These are phyloP conservation scores for Usnea hakonensis DNA, from an alignment of 495 filamentous ascomycete genomes.

Conservation along the genomic window DNA sequence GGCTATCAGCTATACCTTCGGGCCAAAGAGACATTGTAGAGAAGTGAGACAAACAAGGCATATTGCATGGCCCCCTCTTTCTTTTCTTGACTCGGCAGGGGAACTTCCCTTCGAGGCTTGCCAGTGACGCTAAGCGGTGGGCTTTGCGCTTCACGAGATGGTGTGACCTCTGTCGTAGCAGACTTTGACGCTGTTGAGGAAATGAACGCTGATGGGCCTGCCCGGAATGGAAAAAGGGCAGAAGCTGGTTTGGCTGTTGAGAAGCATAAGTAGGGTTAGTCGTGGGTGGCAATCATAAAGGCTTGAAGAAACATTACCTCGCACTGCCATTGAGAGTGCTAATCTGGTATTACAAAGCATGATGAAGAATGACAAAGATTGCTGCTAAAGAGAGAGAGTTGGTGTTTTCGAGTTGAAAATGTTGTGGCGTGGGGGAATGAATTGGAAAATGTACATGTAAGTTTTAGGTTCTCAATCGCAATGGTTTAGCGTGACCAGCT, in stretches of 20 bases:
- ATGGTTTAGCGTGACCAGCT: constrained; percentile 14
- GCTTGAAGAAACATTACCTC: constrained; percentile 56
- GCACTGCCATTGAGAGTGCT: constrained; percentile 58
- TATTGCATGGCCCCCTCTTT: constrained; percentile 96
- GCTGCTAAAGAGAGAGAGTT: not conserved
- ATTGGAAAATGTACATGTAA: no score
- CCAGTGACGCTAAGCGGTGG: constrained; percentile 35
- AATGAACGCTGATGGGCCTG: constrained; percentile 43
- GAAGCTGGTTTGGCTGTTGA: constrained; percentile 52
- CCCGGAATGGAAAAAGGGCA: constrained; percentile 52
- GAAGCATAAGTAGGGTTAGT: constrained; percentile 29
- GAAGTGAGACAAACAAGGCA: constrained; percentile 62
- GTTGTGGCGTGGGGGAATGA: constrained; percentile 1
- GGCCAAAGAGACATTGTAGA: not conserved
- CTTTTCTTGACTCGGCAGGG: constrained; percentile 80
- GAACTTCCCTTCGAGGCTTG: constrained; percentile 64
- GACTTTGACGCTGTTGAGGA: constrained; percentile 54
- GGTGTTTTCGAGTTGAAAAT: not conserved
- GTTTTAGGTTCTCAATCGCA: no score
- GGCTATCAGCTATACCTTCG: not conserved
- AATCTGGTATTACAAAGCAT: constrained; percentile 61
- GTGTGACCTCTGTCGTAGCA: constrained; percentile 41
- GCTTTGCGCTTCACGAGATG: constrained; percentile 30
- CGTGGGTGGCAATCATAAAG: constrained; percentile 17
- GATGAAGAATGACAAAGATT: constrained; percentile 21